Base-by-base conservation (phyloP, 2,329 filamentous ascomycete genomes). In the Nemania abortiva region DNA sequence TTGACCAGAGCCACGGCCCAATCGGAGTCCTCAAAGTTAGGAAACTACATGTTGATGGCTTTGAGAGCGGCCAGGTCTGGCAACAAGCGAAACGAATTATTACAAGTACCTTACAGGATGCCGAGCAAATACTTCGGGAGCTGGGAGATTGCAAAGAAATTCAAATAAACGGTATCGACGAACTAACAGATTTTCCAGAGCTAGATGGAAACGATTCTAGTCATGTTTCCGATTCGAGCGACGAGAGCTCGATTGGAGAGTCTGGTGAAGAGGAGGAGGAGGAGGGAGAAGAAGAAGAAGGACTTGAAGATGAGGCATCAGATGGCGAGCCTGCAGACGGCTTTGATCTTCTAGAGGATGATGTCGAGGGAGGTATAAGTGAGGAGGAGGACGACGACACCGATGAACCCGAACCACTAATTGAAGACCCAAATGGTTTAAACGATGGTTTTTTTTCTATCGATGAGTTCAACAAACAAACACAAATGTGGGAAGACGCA, bases 401-500 rank as follows among this genome's bases (percentile, higher is more conserved):
- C n/a, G 60, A 81, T 81, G 11, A 82, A 85, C 80, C 82, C 0
- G 86, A 87, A 57, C 87, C 88, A 47, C 91, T 91, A 68, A 83
- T 89, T 9, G 85, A 90, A 74, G 94, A 98, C 76, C 90, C 90
- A 3, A 87, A 96, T 77, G 94, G 94, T 6, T 88, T 99, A 37
- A 98, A 99, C 77, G 96, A 99, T 77, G 95, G 94, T 5, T 99
- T 99, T 83, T 99, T 99, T 83, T 97, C 94, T 18, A 95, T 99
- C 75, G 95, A 98, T 76, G 90, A 97, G 68, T 99, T 99, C 87
- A 99, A 99, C 85, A 93, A 91, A 78, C 93, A 97, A 78, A 93
- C 94, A 1, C 93, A 97, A 76, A 92, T 91, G 78, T 90, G 98
- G 57, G 96, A 99, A 80, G 90, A 93, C 72, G 92, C 94, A 79